phyloP scores from a whole-genome alignment of 2,329 filamentous ascomycete species.

The Colletotrichum phormii region DNA sequence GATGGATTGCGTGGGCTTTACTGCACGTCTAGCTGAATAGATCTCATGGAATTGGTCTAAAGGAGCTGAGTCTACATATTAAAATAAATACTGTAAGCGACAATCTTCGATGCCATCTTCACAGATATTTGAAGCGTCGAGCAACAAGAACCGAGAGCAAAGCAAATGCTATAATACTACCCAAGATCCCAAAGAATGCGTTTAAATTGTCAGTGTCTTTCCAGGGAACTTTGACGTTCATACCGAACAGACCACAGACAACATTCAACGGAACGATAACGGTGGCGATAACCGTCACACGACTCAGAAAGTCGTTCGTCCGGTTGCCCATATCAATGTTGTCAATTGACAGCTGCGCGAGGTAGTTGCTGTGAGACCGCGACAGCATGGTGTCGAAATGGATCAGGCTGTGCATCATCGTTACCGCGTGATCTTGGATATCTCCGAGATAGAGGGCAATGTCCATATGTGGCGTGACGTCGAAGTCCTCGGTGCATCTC shows the following conservation, averaged over 20 bases:
- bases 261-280: slow-evolving; percentile 95
- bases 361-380: slow-evolving; percentile 93
- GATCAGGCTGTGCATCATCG: slow-evolving; percentile 95
- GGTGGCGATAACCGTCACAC: slow-evolving; percentile 93
- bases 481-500: slow-evolving; percentile 97
- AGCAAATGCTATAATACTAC: slow-evolving; percentile 65
- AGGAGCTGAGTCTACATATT: no score
- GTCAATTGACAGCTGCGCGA: slow-evolving; percentile 93
- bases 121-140: slow-evolving; percentile 20
- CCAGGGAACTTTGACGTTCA: slow-evolving; percentile 85
- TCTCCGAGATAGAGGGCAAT: slow-evolving; percentile 97
- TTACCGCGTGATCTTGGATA: slow-evolving; percentile 98
- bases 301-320: slow-evolving; percentile 89
- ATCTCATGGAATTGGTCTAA: no score
- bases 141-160: slow-evolving; percentile 51
- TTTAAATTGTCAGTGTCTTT: slow-evolving; percentile 62
- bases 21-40: no score
- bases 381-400: slow-evolving; percentile 99
- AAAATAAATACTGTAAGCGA: no score
- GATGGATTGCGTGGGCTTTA: no score
- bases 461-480: slow-evolving; percentile 93
- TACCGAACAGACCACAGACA: slow-evolving; percentile 86
- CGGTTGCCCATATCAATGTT: slow-evolving; percentile 88
- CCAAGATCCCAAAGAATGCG: slow-evolving; percentile 62
- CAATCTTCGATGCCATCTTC: not conserved